phyloP scores from a whole-genome alignment of 768 basidiomycete species.

The Dendrothele bispora region DNA sequence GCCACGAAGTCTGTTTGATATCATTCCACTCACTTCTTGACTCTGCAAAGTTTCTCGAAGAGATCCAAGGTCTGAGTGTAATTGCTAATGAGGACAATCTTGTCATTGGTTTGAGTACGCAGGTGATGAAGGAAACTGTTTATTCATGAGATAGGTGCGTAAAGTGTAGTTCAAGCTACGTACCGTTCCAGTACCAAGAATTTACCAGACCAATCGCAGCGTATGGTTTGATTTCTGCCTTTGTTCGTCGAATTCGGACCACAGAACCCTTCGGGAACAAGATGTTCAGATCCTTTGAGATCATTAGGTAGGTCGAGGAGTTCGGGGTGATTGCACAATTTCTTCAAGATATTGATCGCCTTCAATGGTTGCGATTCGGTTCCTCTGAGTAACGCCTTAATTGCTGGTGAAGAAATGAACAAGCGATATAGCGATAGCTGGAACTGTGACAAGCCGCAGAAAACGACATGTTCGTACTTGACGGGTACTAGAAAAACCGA shows the following conservation, averaged over 20 bases:
- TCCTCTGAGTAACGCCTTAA: conserved; percentile 85
- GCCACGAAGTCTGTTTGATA: neutral
- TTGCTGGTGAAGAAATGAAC: conserved; percentile 92
- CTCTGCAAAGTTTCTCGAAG: conserved; percentile 85
- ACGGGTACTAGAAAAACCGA: conserved; percentile 76
- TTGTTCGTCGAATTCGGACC: conserved; percentile 32
- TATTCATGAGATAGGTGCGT: neutral
- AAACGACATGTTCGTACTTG: conserved; percentile 98
- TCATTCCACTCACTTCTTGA: conserved; percentile 83
- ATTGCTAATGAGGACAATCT: conserved; percentile 96
- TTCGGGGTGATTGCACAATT: conserved; percentile 94
- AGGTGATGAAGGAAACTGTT: conserved; percentile 83
- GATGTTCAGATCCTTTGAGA: conserved; percentile 74
- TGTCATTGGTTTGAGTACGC: conserved; percentile 80
- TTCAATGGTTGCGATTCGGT: conserved; percentile 91
- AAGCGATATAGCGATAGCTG: conserved; percentile 84
- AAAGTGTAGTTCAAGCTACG: too few relatives aligned
- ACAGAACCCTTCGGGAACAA: conserved; percentile 82
- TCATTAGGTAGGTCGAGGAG: conserved; percentile 84
- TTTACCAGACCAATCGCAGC: conserved; percentile 88
- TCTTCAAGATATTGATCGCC: conserved; percentile 92
- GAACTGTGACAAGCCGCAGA: conserved; percentile 82
- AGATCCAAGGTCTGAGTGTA: conserved; percentile 94
- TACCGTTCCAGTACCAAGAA: conserved; percentile 92
- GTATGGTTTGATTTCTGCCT: conserved; percentile 51